A percentile compares a stretch with the other conserved stretches of the same genome.
These are phyloP conservation scores for Penicillium sp. DNA, from an alignment of 2,329 filamentous ascomycete species.

Conservation along the genomic window DNA sequence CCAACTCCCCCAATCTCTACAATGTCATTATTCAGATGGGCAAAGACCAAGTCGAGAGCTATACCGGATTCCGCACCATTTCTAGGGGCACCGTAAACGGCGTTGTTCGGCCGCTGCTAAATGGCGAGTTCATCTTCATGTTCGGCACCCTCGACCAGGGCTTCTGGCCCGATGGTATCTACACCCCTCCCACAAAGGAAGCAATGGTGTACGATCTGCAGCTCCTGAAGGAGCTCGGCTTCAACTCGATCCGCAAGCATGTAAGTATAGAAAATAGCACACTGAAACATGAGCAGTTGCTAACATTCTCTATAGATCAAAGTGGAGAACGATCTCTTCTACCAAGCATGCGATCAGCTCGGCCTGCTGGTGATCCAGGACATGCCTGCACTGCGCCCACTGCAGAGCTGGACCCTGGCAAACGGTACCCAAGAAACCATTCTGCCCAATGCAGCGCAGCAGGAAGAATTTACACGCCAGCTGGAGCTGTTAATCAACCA, in stretches of 20 bases:
- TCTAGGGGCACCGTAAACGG: constrained; percentile 54
- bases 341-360: constrained; percentile 61
- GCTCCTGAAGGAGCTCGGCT: constrained; percentile 59
- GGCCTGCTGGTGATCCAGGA: constrained; percentile 66
- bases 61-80: constrained; percentile 65
- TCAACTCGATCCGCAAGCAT: constrained; percentile 68
- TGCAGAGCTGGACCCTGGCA: constrained; percentile 30
- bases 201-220: constrained; percentile 64
- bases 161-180: constrained; percentile 65
- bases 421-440: constrained; percentile 19
- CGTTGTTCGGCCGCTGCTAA: constrained; percentile 58
- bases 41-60: constrained; percentile 55
- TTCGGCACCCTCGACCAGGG: constrained; percentile 68
- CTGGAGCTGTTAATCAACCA: constrained; percentile 58
- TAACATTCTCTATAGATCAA: constrained; percentile 49
- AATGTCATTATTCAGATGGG: constrained; percentile 55
- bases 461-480: constrained; percentile 61
- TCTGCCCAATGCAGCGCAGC: constrained; percentile 46
- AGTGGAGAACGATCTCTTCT: constrained; percentile 62
- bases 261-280: constrained; percentile 38
- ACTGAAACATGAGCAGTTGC: neutral
- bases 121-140: constrained; percentile 63
- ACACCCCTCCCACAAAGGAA: constrained; percentile 60
- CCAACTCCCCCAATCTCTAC: constrained; percentile 58
- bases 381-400: constrained; percentile 57